phyloP scores from a whole-genome alignment of 176 grass and related monocot species.

The Triticum aestivum region IWGSC_CS_RefSeq_v2.1 NC_057812.1:32745186-32745685 shows the following conservation, averaged over 20 bases:
- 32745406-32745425: constrained; percentile 84
- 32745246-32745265: constrained; percentile 32
- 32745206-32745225: background rate
- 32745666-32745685: constrained; percentile 91
- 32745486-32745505: constrained; percentile 51
- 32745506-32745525: background rate
- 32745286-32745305: constrained; percentile 32
- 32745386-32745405: constrained; percentile 88
- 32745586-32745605: constrained; percentile 83
- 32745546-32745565: background rate
- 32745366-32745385: constrained; percentile 97
- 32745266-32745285: constrained; percentile 20
- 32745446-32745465: constrained; percentile 86
- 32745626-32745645: constrained; percentile 91
- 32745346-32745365: constrained; percentile 70
- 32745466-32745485: constrained; percentile 91
- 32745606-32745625: constrained; percentile 91
- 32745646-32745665: constrained; percentile 84
- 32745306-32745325: constrained; percentile 22
- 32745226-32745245: constrained; percentile 34
- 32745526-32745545: background rate
- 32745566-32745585: constrained; percentile 9
- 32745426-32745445: constrained; percentile 79
- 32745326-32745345: background rate
- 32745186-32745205: too few relatives aligned